phyloP scores from a whole-genome alignment of 2,329 filamentous ascomycete species.

The Aspergillus carbonarius region DNA sequence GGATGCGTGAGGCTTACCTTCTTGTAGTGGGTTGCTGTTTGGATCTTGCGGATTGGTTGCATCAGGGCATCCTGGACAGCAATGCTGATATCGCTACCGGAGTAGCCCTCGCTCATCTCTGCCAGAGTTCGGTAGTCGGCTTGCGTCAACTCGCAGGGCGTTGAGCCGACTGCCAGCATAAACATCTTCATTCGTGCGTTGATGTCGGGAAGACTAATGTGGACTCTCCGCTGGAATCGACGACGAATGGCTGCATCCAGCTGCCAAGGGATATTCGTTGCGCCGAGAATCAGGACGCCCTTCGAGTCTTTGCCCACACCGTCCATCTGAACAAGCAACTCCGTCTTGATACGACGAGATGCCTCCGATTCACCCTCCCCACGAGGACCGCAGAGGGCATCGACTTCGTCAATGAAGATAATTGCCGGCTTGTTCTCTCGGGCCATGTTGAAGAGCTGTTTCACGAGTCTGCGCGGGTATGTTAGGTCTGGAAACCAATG shows the following conservation, averaged over 20 bases:
- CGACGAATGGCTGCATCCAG: conserved; percentile 92
- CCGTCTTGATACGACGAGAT: conserved; percentile 95
- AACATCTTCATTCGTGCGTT: conserved; percentile 93
- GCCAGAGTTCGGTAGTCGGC: conserved; percentile 79
- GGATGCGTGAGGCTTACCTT: conserved; percentile 56
- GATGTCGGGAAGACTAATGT: conserved; percentile 87
- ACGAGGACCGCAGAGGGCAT: conserved; percentile 90
- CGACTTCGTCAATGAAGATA: conserved; percentile 98
- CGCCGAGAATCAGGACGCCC: conserved; percentile 89
- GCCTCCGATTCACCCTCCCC: conserved; percentile 97
- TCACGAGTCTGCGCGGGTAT: conserved; percentile 68
- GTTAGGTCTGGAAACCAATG: conserved; percentile 9
- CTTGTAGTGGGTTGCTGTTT: conserved; percentile 97
- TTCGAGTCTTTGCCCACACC: conserved; percentile 95
- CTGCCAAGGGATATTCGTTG: conserved; percentile 99
- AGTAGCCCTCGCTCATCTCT: conserved; percentile 86
- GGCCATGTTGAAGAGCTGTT: conserved; percentile 95
- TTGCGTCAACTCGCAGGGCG: conserved; percentile 76
- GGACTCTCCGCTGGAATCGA: conserved; percentile 92
- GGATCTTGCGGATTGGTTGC: conserved; percentile 95
- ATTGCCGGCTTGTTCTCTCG: conserved; percentile 97
- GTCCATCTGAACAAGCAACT: conserved; percentile 98
- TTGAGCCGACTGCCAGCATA: conserved; percentile 88
- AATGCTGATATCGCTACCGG: conserved; percentile 92
- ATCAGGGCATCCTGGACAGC: conserved; percentile 95